Evolutionary conservation across 1,284 basidiomycete species (phyloP), one percentile per base, ranked within the genome.

Genomic region (Pyrrhoderma lamaoense): DNA sequence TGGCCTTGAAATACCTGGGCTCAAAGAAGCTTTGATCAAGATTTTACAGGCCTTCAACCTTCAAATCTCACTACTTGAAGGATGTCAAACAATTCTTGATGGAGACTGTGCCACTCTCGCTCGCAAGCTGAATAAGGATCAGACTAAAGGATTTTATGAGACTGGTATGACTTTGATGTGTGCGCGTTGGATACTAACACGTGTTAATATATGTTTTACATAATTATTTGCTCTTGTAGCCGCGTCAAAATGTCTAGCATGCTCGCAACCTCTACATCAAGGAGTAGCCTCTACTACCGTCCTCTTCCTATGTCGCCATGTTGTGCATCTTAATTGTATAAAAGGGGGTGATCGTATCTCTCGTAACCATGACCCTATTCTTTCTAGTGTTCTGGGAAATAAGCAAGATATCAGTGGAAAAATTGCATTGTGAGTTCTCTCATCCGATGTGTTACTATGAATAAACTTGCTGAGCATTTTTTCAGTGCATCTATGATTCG

Each of bases 21-120:
- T 99, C 52, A 94, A 96, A 64, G 82, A 86, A 48, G 93, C 94
- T 0, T 70, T 99, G 25, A 93, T 98, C 70, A 98, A 96, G 75
- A 97, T 99, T 52, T 68, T 99, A 47, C 92, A 94, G 56, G 93
- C 97, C 61, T 97, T 95, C 63, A 92, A 96, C 60, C 70, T 98
- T 21, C 83, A 93, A 65, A 89, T 91, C 25, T 93, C 89, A 1
- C 67, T 97, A 3, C 71, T 96, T 43, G 91, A 95, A 59, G 93
- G 93, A 0, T 95, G 93, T 63, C 85, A 91, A 65, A 82, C 79
- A 1, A 92, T 96, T 50, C 64, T 96, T 55, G 77, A 89, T 50
- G 82, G 88, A 14, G 93, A 96, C 63, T 86, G 86, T 58, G 74
- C 79, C 1, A 76, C 80, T 38, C 74, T 95, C n/a, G 83, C 85